Conservation (phyloP, 257 asterid genomes). For the Linaria vulgaris region DNA sequence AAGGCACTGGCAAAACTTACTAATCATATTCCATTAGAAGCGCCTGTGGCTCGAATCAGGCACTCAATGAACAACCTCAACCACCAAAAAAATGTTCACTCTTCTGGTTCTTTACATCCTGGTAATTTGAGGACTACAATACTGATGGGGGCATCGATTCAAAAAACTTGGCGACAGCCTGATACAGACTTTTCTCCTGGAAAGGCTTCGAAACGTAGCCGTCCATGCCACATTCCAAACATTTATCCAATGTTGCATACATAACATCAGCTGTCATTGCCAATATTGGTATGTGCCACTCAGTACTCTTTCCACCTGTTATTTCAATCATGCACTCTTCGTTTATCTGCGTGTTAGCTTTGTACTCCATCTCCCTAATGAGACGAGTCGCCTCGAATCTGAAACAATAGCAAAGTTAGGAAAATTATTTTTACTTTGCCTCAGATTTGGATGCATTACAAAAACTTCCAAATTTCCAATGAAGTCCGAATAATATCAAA, state of each 20-base stretch:
- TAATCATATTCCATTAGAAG: too few relatives aligned
- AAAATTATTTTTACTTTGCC: too few relatives aligned
- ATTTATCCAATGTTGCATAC: slow-evolving; percentile 74
- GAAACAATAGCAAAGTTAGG: slow-evolving; percentile 19
- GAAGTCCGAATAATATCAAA: too few relatives aligned
- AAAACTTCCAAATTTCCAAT: too few relatives aligned
- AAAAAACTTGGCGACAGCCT: slow-evolving; percentile 77
- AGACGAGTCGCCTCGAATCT: slow-evolving; percentile 86
- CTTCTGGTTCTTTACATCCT: slow-evolving; percentile 26
- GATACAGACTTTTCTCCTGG: slow-evolving; percentile 76
- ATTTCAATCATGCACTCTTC: slow-evolving; percentile 29
- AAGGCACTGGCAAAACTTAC: too few relatives aligned
- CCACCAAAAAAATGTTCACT: slow-evolving; percentile 1
- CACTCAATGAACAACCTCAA: not conserved
- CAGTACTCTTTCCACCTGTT: not conserved
- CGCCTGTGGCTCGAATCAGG: too few relatives aligned
- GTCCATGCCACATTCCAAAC: slow-evolving; percentile 79
- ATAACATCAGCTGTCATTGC: slow-evolving; percentile 98
- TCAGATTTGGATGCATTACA: too few relatives aligned
- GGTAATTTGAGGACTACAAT: slow-evolving; percentile 2
- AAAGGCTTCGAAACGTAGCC: slow-evolving; percentile 91
- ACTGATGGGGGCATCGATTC: slow-evolving; percentile 38
- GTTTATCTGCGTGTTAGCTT: slow-evolving; percentile 38
- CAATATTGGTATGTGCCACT: slow-evolving; percentile 78
- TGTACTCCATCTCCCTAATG: slow-evolving; percentile 68